Percentiles rank a stretch among this genome's conserved stretches.
Evolutionary conservation across 345 rosid genomes (phyloP).

Genomic region (Brassica carinata): DNA sequence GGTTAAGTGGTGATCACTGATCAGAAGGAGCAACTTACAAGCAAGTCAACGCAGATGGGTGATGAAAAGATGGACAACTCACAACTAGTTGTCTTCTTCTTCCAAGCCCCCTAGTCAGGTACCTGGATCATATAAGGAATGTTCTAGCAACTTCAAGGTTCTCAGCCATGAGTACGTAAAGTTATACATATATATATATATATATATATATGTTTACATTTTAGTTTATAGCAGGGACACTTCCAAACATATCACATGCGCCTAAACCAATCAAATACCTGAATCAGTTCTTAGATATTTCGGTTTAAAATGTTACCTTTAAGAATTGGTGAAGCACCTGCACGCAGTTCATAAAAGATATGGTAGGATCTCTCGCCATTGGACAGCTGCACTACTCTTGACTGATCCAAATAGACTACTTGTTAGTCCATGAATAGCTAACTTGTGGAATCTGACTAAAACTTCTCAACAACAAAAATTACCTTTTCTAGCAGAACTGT

Average conservation of each 20-base stretch:
- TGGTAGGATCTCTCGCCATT: conserved; percentile 87
- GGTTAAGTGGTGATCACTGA: no score
- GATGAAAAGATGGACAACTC: no score
- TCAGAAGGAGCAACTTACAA: no score
- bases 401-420: conserved; percentile 55
- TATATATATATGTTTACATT: neutral
- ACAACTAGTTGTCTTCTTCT: no score
- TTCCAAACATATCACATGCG: neutral
- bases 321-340: conserved; percentile 78
- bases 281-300: no score
- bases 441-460: conserved; percentile 30
- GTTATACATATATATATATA: no score
- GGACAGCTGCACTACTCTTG: conserved; percentile 83
- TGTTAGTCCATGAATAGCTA: conserved; percentile 28
- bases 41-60: no score
- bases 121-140: no score
- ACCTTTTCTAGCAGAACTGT: conserved; percentile 94
- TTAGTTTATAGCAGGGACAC: conserved; percentile 9
- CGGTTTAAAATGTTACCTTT: conserved; percentile 54
- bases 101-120: no score
- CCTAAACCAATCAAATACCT: no score
- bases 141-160: neutral
- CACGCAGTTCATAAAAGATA: conserved; percentile 85
- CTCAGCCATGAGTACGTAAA: neutral
- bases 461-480: conserved; percentile 17